Conservation (phyloP, 2,329 filamentous ascomycete species). For the Stenocarpella maydis region DNA sequence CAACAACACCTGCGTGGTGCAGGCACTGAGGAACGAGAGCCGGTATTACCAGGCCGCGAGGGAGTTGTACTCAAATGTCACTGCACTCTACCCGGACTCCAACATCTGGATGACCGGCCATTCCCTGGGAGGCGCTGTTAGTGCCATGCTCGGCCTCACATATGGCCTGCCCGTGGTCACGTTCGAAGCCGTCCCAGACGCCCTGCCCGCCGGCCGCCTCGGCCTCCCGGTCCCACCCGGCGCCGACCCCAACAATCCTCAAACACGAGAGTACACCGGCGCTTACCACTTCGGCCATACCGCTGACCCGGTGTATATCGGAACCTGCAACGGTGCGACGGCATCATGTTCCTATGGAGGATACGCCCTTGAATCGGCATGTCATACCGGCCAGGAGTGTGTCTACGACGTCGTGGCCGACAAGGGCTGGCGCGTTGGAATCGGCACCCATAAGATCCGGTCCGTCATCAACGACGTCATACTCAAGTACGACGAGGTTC, state of each 20-base stretch:
- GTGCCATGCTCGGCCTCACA: constrained; percentile 87
- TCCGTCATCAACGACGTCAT: constrained; percentile 89
- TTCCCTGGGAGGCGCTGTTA: constrained; percentile 89
- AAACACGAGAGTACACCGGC: constrained; percentile 76
- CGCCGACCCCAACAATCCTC: constrained; percentile 73
- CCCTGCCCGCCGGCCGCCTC: constrained; percentile 82
- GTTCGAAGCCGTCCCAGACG: constrained; percentile 92
- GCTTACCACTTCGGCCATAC: constrained; percentile 94
- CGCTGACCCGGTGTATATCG: constrained; percentile 93
- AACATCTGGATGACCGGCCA: constrained; percentile 92
- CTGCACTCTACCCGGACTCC: constrained; percentile 82
- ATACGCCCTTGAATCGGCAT: constrained; percentile 93
- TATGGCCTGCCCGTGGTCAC: constrained; percentile 92
- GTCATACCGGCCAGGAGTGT: constrained; percentile 88
- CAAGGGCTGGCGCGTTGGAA: constrained; percentile 89
- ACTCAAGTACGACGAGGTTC: constrained; percentile 81
- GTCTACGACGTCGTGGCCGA: constrained; percentile 92
- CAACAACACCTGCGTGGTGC: constrained; percentile 87
- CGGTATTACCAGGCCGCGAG: constrained; percentile 90
- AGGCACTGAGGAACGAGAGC: constrained; percentile 81
- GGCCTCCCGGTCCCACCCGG: constrained; percentile 88
- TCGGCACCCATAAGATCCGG: constrained; percentile 90
- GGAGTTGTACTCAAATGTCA: constrained; percentile 92
- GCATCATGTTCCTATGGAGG: constrained; percentile 90
- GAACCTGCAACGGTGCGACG: constrained; percentile 88